Percentiles rank a stretch among this genome's conserved stretches.
Conservation (phyloP, 306 rosid species). For the Begonia loranthoides region DNA sequence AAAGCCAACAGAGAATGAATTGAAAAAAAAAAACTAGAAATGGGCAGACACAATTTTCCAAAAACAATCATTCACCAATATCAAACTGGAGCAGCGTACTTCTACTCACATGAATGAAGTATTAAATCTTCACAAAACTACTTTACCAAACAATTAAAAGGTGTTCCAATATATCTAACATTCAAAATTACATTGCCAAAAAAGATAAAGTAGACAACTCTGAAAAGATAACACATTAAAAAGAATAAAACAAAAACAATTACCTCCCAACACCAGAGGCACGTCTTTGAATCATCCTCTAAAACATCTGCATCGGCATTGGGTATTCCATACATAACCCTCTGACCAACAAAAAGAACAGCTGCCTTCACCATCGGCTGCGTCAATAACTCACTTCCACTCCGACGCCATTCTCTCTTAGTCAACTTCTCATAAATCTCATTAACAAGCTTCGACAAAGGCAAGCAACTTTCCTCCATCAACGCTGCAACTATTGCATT, state of each 20-base stretch:
- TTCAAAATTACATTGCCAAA: too few species aligned
- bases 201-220: too few species aligned
- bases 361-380: conserved; percentile 51
- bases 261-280: conserved; percentile 99
- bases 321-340: conserved; percentile 62
- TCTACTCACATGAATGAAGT: too few species aligned
- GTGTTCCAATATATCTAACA: too few species aligned
- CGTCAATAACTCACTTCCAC: conserved; percentile 27
- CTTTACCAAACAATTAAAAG: too few species aligned
- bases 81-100: too few species aligned
- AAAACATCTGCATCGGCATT: conserved; percentile 78
- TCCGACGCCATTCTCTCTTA: conserved; percentile 8
- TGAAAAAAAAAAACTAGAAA: too few species aligned
- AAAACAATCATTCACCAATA: too few species aligned
- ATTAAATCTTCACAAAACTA: too few species aligned
- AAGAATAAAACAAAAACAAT: not conserved
- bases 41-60: too few species aligned
- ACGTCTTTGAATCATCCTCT: conserved; percentile 57
- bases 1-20: too few species aligned
- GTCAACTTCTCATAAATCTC: conserved; percentile 34
- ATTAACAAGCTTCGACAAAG: conserved; percentile 59
- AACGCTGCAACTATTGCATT: conserved; percentile 43
- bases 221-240: too few species aligned
- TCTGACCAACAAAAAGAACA: conserved; percentile 59
- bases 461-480: conserved; percentile 71